phyloP scores from a whole-genome alignment of 768 basidiomycete genomes.

The Lentinus brumalis region DNA sequence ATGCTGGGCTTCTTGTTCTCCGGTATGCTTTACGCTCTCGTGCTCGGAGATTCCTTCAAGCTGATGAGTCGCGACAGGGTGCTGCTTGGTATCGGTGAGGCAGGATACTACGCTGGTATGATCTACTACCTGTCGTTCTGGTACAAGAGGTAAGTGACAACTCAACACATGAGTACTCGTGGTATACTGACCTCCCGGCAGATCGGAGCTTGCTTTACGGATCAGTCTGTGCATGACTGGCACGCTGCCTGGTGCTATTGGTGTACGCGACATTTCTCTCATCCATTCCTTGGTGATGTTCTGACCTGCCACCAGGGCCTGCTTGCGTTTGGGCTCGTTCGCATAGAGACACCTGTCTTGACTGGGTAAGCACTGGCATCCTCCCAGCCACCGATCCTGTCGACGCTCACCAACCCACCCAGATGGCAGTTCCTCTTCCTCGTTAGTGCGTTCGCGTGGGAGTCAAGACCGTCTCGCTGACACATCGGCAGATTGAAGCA shows the following conservation, averaged over 20 bases:
- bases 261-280: conserved; percentile 34
- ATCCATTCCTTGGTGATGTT: too few relatives aligned
- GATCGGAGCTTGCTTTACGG: conserved; percentile 49
- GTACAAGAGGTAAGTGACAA: conserved; percentile 38
- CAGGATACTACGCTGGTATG: conserved; percentile 62
- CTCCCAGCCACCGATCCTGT: too few relatives aligned
- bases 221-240: conserved; percentile 55
- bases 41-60: too few relatives aligned
- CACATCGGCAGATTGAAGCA: conserved; percentile 47
- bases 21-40: too few relatives aligned
- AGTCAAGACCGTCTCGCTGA: neutral
- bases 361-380: too few relatives aligned
- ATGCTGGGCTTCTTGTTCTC: conserved; percentile 47
- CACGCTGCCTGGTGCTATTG: conserved; percentile 56
- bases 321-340: too few relatives aligned
- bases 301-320: too few relatives aligned
- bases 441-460: conserved; percentile 27
- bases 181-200: neutral
- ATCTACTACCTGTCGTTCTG: conserved; percentile 65
- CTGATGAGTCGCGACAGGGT: conserved; percentile 36
- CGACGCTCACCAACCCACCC: too few relatives aligned
- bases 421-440: conserved; percentile 66
- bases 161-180: too few relatives aligned
- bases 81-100: conserved; percentile 60
- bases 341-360: too few relatives aligned